Evolutionary conservation across 768 basidiomycete species (phyloP), one percentile per base, ranked within the genome.

Genomic region (Tricholoma sp.): DNA sequence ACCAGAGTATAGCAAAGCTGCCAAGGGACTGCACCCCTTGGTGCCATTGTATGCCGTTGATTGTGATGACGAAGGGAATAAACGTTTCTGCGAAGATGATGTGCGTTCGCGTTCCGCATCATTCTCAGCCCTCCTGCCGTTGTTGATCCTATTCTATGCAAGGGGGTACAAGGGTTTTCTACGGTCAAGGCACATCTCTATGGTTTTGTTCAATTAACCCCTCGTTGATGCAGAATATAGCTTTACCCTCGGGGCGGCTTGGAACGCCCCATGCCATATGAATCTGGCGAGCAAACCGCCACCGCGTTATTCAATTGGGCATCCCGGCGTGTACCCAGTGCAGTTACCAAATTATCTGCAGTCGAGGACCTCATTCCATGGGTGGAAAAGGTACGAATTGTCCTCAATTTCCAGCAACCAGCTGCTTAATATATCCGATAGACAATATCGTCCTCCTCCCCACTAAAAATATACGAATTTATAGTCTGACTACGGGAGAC

Each of bases 1-100:
- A 6, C 94, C 95, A 0, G 91, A 96, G 67, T 91, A 85, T 64
- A 85, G 81, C 67, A 87, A 89, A 63, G 92, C 92, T 4, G 93
- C 94, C 0, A 69, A 81, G 10, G 86, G 83, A 1, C 79, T 97
- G 6, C 77, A 84, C 57, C 94, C 95, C 3, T 76, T 97, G 28
- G 76, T 98, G 20, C 93, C 93, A 0, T 80, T 89, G 54, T 97
- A 94, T 69, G 92, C 94, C 11, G 82, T 98, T n/a, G 92, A 98
- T 67, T 98, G 94, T 60, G 94, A 97, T 64, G 86, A 81, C 12
- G 80, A 84, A 32, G 75, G 75, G 66, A 96, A 98, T 70, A 94
- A 88, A 70, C 78, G 75, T 9, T 71, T 98, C 6, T 98, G 95
- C 65, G 82, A 83, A 0, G 85, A 91, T 52, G 89, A 94, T 76